phyloP scores from a whole-genome alignment of 352 stramenopile species.

The Achlya hypogyna region DNA sequence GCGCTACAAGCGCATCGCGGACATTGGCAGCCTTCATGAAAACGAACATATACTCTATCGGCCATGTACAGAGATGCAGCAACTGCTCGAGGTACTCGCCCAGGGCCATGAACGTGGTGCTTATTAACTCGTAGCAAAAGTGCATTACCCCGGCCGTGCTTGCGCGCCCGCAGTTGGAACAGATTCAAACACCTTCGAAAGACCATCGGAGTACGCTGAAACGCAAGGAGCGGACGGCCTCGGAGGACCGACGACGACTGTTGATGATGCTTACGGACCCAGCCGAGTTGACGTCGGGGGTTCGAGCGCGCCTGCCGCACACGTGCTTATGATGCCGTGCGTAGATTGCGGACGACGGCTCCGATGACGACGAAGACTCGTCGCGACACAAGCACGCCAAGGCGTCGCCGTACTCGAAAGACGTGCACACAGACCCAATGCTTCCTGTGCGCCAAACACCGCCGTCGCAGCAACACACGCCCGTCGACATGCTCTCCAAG shows the following conservation, averaged over 20 bases:
- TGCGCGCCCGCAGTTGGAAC: background rate
- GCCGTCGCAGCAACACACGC: background rate
- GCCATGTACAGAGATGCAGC: conserved; percentile 15
- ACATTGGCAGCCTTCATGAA: background rate
- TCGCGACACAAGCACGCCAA: conserved; percentile 1
- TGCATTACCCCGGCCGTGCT: conserved; percentile 6
- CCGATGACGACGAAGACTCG: background rate
- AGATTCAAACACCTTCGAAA: conserved; percentile 13
- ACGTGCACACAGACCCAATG: background rate
- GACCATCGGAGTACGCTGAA: conserved; percentile 8
- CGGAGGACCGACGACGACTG: conserved; percentile 2
- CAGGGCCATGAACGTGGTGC: background rate
- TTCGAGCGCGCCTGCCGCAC: background rate
- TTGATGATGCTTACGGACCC: conserved; percentile 11
- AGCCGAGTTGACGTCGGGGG: background rate
- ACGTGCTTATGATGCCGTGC: background rate
- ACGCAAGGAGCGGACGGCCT: conserved; percentile 8
- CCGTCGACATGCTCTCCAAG: conserved; percentile 1
- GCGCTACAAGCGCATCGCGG: background rate
- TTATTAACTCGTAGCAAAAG: background rate
- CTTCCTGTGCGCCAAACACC: background rate
- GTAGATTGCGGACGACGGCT: background rate
- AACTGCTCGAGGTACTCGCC: background rate
- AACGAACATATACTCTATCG: conserved; percentile 1
- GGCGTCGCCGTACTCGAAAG: background rate